These are phyloP conservation scores for Epichloe glyceriae DNA, from an alignment of 2,329 filamentous ascomycete species.

Conservation along the genomic window DNA sequence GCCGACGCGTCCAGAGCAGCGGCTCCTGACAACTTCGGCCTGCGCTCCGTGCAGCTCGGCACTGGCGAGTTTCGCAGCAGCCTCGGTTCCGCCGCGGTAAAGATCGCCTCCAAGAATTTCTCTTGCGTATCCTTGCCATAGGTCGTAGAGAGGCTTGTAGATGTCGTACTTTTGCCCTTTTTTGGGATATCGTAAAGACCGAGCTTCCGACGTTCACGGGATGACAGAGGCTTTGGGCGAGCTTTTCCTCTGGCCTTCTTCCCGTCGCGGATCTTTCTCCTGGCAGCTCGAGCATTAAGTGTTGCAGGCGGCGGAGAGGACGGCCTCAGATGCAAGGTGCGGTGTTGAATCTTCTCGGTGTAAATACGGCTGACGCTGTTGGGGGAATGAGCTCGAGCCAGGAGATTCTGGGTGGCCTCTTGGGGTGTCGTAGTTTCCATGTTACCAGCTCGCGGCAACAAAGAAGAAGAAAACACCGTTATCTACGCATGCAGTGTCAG, in stretches of 20 bases:
- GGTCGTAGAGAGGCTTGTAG: slow-evolving; percentile 60
- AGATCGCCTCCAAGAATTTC: slow-evolving; percentile 60
- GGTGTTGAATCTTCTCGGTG: slow-evolving; percentile 69
- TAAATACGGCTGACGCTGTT: slow-evolving; percentile 59
- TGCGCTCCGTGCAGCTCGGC: slow-evolving; percentile 86
- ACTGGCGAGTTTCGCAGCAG: slow-evolving; percentile 64
- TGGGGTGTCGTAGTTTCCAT: slow-evolving; percentile 24
- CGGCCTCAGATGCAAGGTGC: slow-evolving; percentile 65
- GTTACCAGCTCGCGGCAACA: background rate
- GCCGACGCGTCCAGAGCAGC: slow-evolving; percentile 71
- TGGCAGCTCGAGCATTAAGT: slow-evolving; percentile 42
- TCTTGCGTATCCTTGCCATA: slow-evolving; percentile 79
- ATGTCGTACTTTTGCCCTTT: slow-evolving; percentile 51
- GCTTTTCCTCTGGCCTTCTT: slow-evolving; percentile 34
- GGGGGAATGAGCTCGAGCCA: slow-evolving; percentile 67
- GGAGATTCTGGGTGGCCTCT: slow-evolving; percentile 46
- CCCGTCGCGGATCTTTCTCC: slow-evolving; percentile 33
- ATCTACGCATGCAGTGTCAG: too few species aligned
- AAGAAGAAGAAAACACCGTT: background rate
- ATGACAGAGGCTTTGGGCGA: slow-evolving; percentile 59
- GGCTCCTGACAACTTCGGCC: slow-evolving; percentile 69
- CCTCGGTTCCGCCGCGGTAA: slow-evolving; percentile 39
- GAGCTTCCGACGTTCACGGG: slow-evolving; percentile 60
- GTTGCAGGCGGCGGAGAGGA: slow-evolving; percentile 51
- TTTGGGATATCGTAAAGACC: slow-evolving; percentile 61